Evolutionary conservation across 225 moss, liverwort and hornwort genomes (phyloP), one percentile per base, ranked within the genome.

Genomic region (Sphagnum tenellum): DNA sequence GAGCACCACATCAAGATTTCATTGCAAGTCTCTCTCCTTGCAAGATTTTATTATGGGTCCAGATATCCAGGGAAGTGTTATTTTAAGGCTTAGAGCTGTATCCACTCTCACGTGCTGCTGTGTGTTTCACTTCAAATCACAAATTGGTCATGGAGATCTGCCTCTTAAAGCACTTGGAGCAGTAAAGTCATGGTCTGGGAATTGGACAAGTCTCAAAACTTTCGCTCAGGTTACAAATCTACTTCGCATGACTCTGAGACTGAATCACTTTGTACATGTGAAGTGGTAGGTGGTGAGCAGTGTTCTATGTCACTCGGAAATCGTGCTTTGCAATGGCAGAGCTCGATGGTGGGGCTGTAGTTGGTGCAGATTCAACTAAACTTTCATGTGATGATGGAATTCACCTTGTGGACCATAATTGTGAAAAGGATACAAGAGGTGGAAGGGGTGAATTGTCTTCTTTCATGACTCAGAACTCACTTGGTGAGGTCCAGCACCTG

Each of bases 181-280:
- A 29, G 71, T 78, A 7, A 78, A 71, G 61, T 47, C 59, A 49
- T 59, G 66, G 65, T 69, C 63, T 60, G 53, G 64, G 73, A 72
- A 29, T 64, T 64, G 57, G 56, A 78, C 49, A 80, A 75, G 62
- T 49, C 60, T 49, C 71, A 80, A 49, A 69, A 76, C 29, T 83
- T 69, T 69, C 83, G 83, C 60, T 68, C 81, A 47, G 83, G 83
- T 10, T 83, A 87, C 56, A 75, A 74, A 53, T 73, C 73, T 47
- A 72, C 76, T 49, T 87, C 83, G 87, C 87, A 87, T 77, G 87
- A 87, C 61, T 60, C 56, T 50, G 57, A 62, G 29, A 83, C 83
- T 29, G 80, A 77, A 44, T 87, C 87, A 12, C 72, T 78, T 56
- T 87, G 76, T 59, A 74, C 76, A 12, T 83, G 87, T 74, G 87